Conservation (phyloP, 805 yeast genomes). For the Yarrowia porcina region DNA sequence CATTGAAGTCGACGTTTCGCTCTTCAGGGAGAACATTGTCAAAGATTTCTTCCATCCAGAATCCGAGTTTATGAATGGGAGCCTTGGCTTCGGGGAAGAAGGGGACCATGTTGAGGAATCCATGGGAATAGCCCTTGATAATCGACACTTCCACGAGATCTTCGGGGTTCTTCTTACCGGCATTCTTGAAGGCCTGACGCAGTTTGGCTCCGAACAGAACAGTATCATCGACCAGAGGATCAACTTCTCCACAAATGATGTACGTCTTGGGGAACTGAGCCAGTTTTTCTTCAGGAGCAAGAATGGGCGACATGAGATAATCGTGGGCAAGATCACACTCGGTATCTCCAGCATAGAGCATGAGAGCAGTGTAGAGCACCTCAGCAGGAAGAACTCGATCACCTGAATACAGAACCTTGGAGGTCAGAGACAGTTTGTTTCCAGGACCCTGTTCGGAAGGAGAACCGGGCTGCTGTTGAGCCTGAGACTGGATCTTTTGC, state of each 20-base stretch:
- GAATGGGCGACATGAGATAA: constrained; percentile 34
- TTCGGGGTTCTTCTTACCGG: constrained; percentile 26
- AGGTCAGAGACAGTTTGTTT: constrained; percentile 34
- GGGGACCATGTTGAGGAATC: constrained; percentile 33
- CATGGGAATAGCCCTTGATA: constrained; percentile 35
- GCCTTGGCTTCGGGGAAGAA: constrained; percentile 34
- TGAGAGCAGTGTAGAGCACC: constrained; percentile 32
- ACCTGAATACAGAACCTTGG: constrained; percentile 34
- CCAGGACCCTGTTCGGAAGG: constrained; percentile 14
- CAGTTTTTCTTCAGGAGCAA: constrained; percentile 34
- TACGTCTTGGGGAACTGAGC: constrained; percentile 36
- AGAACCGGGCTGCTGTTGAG: background rate
- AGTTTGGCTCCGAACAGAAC: constrained; percentile 36
- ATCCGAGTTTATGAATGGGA: constrained; percentile 32
- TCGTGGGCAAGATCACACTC: constrained; percentile 33
- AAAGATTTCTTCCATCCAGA: constrained; percentile 32
- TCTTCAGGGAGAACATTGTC: constrained; percentile 21
- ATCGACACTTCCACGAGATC: constrained; percentile 34
- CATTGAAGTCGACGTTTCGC: constrained; percentile 15
- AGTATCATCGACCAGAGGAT: constrained; percentile 37
- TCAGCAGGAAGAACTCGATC: constrained; percentile 36
- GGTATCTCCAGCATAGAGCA: constrained; percentile 31
- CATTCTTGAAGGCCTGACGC: constrained; percentile 33
- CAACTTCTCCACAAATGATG: constrained; percentile 37
- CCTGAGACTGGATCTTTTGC: background rate